Evolutionary conservation across 164 flowering plant species (phyloP), one percentile per base, ranked within the genome.

Genomic region (Vitis rupestris): DNA sequence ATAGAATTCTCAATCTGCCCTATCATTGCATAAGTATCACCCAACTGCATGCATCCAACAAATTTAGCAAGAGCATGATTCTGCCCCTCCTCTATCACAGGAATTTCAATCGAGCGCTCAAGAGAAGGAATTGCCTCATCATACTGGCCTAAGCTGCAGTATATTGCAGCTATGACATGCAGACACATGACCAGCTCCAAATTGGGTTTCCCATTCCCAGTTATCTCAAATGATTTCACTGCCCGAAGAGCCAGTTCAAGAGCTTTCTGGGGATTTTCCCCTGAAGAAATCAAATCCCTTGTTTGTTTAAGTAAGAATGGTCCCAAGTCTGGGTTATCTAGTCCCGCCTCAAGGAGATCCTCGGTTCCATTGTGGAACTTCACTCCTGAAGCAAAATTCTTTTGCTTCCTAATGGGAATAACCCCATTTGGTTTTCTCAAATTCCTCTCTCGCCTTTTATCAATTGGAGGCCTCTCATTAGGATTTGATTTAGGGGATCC

Each of bases 31-130:
- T 87, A 87, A 47, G 84, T 80, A 61, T 87, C 90, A 13, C 90
- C 90, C 47, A 87, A 73, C 72, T 83, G 87, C 90, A 87, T 87
- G 66, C 84, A 82, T 17, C 90, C 90, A 5, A 88, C 78, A 70
- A 84, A 85, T 62, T 87, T 87, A 13, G 90, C 90, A 8, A 87
- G 81, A 12, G 85, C 85, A 62, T 85, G 85, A 53, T 74, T 65
- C 62, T 82, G 75, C 30, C 88, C 87, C 61, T 79, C 74, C 23
- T 81, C 81, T 31, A 82, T 62, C 7, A 60, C 71, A 15, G 86
- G 86, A 63, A 82, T 75, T n/a, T 82, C 83, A 60, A 86, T 81
- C 0, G 87, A 79, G 10, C 76, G 82, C 70, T 86, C 85, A 14
- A 86, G 86, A 49, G 82, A 55, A 10, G 85, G 82, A 64, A 86